Conservation (phyloP, 2,329 filamentous ascomycete genomes). For the Xenoacremonium recifei region DNA sequence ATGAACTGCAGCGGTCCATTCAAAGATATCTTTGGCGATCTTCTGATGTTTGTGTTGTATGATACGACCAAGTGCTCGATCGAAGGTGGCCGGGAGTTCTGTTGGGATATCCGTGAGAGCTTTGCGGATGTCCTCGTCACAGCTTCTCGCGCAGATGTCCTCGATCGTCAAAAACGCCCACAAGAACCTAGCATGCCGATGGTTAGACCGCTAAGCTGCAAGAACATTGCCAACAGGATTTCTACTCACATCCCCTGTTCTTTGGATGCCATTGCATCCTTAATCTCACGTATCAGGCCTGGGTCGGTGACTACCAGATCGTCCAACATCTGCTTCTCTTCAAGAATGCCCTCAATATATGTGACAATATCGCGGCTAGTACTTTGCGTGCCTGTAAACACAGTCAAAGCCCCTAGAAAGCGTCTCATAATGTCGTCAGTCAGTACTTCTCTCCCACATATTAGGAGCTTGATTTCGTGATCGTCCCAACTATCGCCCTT, state of each 20-base stretch:
- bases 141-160: constrained; percentile 11
- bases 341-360: constrained; percentile 6
- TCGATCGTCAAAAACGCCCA: constrained; percentile 13
- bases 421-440: background rate
- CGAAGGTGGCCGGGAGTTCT: constrained; percentile 8
- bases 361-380: constrained; percentile 8
- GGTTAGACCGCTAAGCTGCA: too few species aligned
- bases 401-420: background rate
- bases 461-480: constrained; percentile 1
- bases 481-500: too few species aligned
- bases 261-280: constrained; percentile 1
- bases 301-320: constrained; percentile 4
- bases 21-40: constrained; percentile 3
- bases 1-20: background rate
- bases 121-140: constrained; percentile 6
- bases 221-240: too few species aligned
- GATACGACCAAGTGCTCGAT: constrained; percentile 9
- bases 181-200: constrained; percentile 14
- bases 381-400: background rate
- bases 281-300: constrained; percentile 1
- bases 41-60: background rate
- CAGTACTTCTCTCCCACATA: constrained; percentile 6
- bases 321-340: background rate
- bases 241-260: constrained; percentile 15
- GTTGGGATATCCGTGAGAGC: constrained; percentile 3